Base-by-base conservation (phyloP, 2,329 filamentous ascomycete species). In the Colletotrichum costaricense region DNA sequence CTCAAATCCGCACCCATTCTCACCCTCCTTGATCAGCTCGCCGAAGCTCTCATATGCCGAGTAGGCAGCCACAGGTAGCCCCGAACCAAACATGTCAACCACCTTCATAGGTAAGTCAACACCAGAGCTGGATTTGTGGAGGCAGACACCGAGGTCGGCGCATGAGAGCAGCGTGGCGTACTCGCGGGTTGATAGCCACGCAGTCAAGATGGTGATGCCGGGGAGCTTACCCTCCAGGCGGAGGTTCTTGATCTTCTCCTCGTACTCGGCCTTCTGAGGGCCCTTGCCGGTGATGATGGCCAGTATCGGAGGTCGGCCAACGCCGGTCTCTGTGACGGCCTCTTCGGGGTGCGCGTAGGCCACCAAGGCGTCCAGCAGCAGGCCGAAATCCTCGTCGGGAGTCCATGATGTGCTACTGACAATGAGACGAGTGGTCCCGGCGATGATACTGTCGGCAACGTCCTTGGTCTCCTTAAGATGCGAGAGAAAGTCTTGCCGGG, bases 91-190 rank as follows among this genome's bases (percentile, higher is more conserved):
- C 95, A 99, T 98, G 81, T 99, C 97, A 16, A 99, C 95, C 1
- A 99, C 95, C 84, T 99, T 99, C 97, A 99, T 99, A 0, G 97
- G 97, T 24, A 99, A 86, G 82, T 99, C 97, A 0, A 99, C 95
- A 1, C 97, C 97, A 2, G 95, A 98, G 76, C 94, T 97, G 16
- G 95, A 98, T 76, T 91, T 98, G 84, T 99, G 97, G 30, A 99
- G 86, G 69, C 94, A 97, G 28, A 99, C 91, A 11, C 97, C 97
- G 0, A 99, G 86, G 78, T 98, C 96, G 3, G 97, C 95, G 57
- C 93, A 93, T 12, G 93, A 94, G 35, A 99, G 90, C 4, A 99
- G 88, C 1, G 86, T 88, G 1, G 97, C 96, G 80, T 99, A 99
- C 81, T 98, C 93, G 67, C 90, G 87, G 5, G 94, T 93, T 9